Evolutionary conservation across 2,329 filamentous ascomycete genomes (phyloP).

Genomic region (Fusarium sp.): DNA sequence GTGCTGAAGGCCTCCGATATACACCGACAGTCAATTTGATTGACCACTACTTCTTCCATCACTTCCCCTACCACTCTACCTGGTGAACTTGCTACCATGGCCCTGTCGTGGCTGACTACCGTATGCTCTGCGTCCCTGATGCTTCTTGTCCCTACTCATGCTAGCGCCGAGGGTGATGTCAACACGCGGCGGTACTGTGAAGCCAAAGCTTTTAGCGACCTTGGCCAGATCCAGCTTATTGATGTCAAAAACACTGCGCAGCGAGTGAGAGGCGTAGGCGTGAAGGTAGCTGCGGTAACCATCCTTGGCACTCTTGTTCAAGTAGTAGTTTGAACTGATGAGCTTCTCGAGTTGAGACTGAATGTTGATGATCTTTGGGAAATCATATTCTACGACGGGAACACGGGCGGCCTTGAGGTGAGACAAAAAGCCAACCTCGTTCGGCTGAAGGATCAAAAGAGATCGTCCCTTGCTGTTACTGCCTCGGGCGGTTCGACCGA

Average conservation of each 20-base stretch:
- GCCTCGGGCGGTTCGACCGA: constrained; percentile 92
- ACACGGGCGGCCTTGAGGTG: constrained; percentile 92
- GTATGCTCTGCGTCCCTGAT: constrained; percentile 72
- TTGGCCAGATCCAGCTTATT: constrained; percentile 85
- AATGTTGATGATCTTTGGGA: constrained; percentile 93
- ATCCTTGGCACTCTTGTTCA: constrained; percentile 85
- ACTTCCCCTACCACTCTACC: constrained; percentile 20
- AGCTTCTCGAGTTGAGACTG: constrained; percentile 93
- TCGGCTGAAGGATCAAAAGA: constrained; percentile 92
- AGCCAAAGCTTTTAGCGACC: constrained; percentile 86
- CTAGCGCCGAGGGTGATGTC: constrained; percentile 86
- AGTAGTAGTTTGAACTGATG: constrained; percentile 94
- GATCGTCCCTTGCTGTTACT: constrained; percentile 84
- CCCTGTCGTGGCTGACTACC: constrained; percentile 79
- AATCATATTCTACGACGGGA: constrained; percentile 95
- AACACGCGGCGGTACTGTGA: constrained; percentile 79
- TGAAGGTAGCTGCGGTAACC: constrained; percentile 92
- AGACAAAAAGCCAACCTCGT: constrained; percentile 89
- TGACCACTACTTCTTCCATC: constrained; percentile 2
- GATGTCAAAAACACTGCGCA: constrained; percentile 74
- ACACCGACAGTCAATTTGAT: constrained; percentile 29
- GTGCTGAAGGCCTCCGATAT: constrained; percentile 41
- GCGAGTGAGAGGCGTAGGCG: constrained; percentile 83
- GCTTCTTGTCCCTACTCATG: constrained; percentile 74
- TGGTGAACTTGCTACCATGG: constrained; percentile 37